A percentile compares a stretch with the other conserved stretches of the same genome.
Conservation (phyloP, 2,329 filamentous ascomycete species). For the Fusarium buxicola region DNA sequence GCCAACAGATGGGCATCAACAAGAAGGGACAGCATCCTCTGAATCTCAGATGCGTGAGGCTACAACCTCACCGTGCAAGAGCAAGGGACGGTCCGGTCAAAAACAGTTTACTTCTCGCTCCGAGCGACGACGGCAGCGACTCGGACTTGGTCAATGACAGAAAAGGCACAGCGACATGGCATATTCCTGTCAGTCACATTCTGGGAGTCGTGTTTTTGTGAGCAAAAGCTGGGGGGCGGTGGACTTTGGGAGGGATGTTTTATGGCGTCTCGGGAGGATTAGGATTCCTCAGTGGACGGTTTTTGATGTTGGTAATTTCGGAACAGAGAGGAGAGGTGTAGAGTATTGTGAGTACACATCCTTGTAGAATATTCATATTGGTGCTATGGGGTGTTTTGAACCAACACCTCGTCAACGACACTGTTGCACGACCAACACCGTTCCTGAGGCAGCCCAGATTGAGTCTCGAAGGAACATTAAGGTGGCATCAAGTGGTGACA, state of each 20-base stretch:
- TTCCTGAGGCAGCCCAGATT: slow-evolving; percentile 1
- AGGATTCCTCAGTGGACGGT: slow-evolving; percentile 41
- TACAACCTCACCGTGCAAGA: slow-evolving; percentile 22
- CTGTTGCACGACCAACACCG: neutral
- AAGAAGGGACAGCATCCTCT: slow-evolving; percentile 29
- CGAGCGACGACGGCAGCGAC: slow-evolving; percentile 11
- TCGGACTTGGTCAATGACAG: slow-evolving; percentile 9
- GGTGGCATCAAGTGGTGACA: neutral
- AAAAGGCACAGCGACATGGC: slow-evolving; percentile 19
- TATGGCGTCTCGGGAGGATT: slow-evolving; percentile 46
- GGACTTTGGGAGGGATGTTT: slow-evolving; percentile 41
- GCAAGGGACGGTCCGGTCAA: slow-evolving; percentile 11
- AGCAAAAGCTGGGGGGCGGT: slow-evolving; percentile 45
- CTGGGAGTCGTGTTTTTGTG: slow-evolving; percentile 42
- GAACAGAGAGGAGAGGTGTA: slow-evolving; percentile 22
- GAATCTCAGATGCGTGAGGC: slow-evolving; percentile 3
- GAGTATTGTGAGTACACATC: slow-evolving; percentile 35
- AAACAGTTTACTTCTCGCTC: neutral
- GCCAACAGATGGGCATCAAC: slow-evolving; percentile 32
- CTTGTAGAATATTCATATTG: slow-evolving; percentile 38
- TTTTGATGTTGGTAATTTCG: slow-evolving; percentile 42
- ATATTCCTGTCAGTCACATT: slow-evolving; percentile 28
- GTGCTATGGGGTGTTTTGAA: slow-evolving; percentile 10
- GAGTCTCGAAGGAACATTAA: neutral
- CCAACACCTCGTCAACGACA: neutral